Evolutionary conservation across 805 yeast species (phyloP), one percentile per base, ranked within the genome.

Genomic region (Clavispora fructus): DNA sequence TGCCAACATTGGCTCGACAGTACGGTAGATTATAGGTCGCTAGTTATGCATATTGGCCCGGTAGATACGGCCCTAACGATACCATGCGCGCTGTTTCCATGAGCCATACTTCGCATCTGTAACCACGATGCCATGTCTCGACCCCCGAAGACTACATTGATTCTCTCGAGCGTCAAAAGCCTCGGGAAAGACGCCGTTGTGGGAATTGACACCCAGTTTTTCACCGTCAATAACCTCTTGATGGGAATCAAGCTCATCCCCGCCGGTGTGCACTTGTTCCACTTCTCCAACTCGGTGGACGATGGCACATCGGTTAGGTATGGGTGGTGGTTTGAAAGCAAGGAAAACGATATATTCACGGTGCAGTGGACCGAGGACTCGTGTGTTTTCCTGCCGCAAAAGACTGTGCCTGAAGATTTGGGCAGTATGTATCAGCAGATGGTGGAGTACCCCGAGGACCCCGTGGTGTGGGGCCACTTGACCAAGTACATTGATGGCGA

Each of bases 231-330:
- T 25, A 48, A 59, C 9, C 45, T 62, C 2, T 63, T 78, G 23
- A 65, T 61, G 46, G 87, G 87, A 1, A 68, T 83, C 50, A 80
- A 79, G 51, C 59, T 63, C 14, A 63, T 83, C 4, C 71, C 78
- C 0, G 47, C 58, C 4, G 87, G 87, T 0, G 40, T 71, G 0
- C 88, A 83, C 59, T 60, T 80, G 1, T 52, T 82, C 11, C 87
- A 83, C 59, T 72, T 76, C 62, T 75, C 56, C 12, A 44, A 29
- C 14, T 43, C 56, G 7, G 46, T 44, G 9, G 46, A 44, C 10
- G 43, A 46, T 14, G 57, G 57, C n/a, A 45, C 44, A 7, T 44
- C 54, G 55, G 44, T 62, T 44, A 35, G 78, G 68, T 53, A 61
- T 66, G 53, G 67, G 72, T 46, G 52, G 58, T 45, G 84, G 83